phyloP scores from a whole-genome alignment of 371 early-diverging fungal genomes.

The Rhizopus delemar region DNA sequence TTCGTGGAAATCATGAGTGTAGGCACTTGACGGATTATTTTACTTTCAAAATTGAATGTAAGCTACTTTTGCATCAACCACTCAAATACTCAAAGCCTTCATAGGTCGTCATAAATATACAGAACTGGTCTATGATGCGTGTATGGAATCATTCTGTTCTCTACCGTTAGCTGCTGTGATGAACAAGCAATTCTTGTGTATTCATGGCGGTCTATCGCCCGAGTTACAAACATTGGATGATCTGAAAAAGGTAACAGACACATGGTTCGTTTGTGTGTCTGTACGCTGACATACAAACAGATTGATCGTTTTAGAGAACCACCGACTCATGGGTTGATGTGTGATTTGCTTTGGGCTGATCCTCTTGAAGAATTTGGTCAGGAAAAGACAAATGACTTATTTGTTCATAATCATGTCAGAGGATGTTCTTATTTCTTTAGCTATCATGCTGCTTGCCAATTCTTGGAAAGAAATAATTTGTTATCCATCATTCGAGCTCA shows the following conservation, averaged over 20 bases:
- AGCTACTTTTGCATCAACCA: constrained; percentile 16
- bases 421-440: constrained; percentile 95
- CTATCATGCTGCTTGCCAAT: constrained; percentile 87
- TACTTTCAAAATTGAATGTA: constrained; percentile 96
- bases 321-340: constrained; percentile 93
- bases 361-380: constrained; percentile 93
- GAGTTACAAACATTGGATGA: constrained; percentile 87
- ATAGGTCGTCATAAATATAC: constrained; percentile 89
- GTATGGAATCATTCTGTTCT: constrained; percentile 90
- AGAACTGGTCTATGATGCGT: constrained; percentile 88
- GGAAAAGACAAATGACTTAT: constrained; percentile 73
- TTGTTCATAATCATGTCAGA: constrained; percentile 88
- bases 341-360: constrained; percentile 99
- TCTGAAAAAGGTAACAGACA: constrained; percentile 60
- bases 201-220: constrained; percentile 99
- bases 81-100: background rate
- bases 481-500: constrained; percentile 95
- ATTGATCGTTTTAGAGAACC: constrained; percentile 94
- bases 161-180: constrained; percentile 95
- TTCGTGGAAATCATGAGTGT: constrained; percentile 99
- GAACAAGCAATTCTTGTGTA: constrained; percentile 96
- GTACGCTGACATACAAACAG: constrained; percentile 27
- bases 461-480: constrained; percentile 91
- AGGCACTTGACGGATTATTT: constrained; percentile 97
- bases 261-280: background rate